Base-by-base conservation (phyloP, 495 filamentous ascomycete genomes). In the Penicillium robsamsonii region DNA sequence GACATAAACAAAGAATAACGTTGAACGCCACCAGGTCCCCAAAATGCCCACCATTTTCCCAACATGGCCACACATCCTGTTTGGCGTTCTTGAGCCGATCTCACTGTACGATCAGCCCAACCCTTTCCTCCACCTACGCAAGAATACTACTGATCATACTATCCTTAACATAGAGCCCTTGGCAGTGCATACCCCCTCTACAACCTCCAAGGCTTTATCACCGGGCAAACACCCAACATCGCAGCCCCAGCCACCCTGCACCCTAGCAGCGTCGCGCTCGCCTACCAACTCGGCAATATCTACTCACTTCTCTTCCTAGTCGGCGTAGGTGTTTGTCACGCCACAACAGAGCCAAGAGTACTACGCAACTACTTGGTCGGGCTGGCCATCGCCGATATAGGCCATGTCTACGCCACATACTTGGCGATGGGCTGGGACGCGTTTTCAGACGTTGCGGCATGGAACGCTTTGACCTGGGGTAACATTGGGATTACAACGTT, bases 401-500 rank as follows among this genome's bases (percentile, higher is more conserved):
- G 84, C 4, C 88, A 91, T 70, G 61, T 91, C n/a, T 83, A 72
- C 31, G 78, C 84, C 52, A 88, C 85, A 0, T 81, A 73, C 41
- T 72, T 77, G 58, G 81, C 70, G 3, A 77, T 91, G 58, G 87
- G 84, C 5, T 76, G 70, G 58, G 74, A 79, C 2, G 66, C 65
- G 15, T 79, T 82, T 48, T 18, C 81, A 15, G 77, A 85, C 58
- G 69, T 87, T 4, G 70, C 59, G 31, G 70, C 66, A 4, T 92
- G 88, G 88, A 91, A 88, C 59, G 66, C 77, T 25, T 75, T 89
- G 72, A 81, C 84, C 2, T 90, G 86, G 85, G 89, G 88, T 11
- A 91, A 91, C 61, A 76, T 92, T 44, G 86, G 81, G 0, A 70
- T 77, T 22, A 90, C 87, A 5, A 61, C 53, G 0, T 74, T 79